Evolutionary conservation across 805 yeast species (phyloP), one percentile per base, ranked within the genome.

Genomic region (Blastobotrys chiropterorum): DNA sequence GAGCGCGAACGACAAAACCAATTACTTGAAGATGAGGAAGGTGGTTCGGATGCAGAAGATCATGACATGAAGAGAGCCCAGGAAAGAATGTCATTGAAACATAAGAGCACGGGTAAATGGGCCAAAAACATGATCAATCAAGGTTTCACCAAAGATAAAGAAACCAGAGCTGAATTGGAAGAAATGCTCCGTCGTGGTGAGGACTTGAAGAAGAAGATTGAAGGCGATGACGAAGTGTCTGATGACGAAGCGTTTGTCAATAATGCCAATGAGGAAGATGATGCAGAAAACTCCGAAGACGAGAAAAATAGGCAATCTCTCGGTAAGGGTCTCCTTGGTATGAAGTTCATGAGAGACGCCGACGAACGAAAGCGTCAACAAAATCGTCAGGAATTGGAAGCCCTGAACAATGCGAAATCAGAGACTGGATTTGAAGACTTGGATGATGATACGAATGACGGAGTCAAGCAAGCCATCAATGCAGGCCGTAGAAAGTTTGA

Each of bases 321-420:
- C n/a, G 90, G 94, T 17, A 92, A 90, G 67, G 97, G 98, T 51
- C 83, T 92, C 17, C 71, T 92, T 77, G 85, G 82, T 47, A 94
- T 94, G 98, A 95, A 90, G 59, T 92, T 92, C 67, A 92, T 92
- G 98, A 83, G 77, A 58, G 85, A 85, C 54, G 98, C 98, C 1
- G 95, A 85, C 55, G 83, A 82, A 51, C 77, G 83, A 58, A 79
- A 80, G 56, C 77, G 74, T 53, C 75, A 77, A 50, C 81, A 76
- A 43, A 90, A 88, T 66, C 66, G 82, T 43, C 77, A 74, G 53
- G 72, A 73, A 46, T 63, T 88, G 51, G 78, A 78, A 57, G 67
- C 77, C 52, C 69, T 79, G 49, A 75, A 77, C 43, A 67, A 67
- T 41, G 80, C 77, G n/a, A n/a, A n/a, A n/a, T n/a, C n/a, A n/a